These are phyloP conservation scores for Umbelopsis ramanniana DNA, from an alignment of 192 early-diverging fungal species.

Conservation along the genomic window DNA sequence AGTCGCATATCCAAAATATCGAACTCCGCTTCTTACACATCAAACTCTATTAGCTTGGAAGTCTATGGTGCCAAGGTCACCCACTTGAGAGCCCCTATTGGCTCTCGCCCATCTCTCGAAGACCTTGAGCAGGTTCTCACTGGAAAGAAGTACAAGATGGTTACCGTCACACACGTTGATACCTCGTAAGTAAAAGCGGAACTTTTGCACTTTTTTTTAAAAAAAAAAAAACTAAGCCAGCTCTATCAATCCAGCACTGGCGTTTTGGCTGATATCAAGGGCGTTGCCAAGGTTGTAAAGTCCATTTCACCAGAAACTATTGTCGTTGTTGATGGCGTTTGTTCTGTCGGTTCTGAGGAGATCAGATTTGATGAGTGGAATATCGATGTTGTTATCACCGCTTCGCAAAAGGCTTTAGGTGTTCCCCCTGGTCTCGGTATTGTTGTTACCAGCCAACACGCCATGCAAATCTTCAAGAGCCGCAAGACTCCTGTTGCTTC, in stretches of 20 bases:
- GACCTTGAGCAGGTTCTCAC: conserved; percentile 69
- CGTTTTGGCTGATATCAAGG: conserved; percentile 85
- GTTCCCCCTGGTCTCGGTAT: conserved; percentile 92
- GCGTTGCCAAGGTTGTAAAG: conserved; percentile 73
- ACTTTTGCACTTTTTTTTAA: background rate
- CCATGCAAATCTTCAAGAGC: conserved; percentile 65
- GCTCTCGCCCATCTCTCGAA: conserved; percentile 68
- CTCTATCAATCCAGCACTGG: conserved; percentile 55
- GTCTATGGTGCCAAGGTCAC: conserved; percentile 91
- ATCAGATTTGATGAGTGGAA: conserved; percentile 92
- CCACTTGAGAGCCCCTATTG: conserved; percentile 71
- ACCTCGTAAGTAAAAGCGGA: conserved; percentile 63
- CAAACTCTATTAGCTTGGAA: conserved; percentile 57
- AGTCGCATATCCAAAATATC: background rate
- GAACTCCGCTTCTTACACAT: background rate
- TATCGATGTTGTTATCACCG: conserved; percentile 90
- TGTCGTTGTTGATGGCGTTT: conserved; percentile 94
- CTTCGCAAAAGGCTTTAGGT: conserved; percentile 95
- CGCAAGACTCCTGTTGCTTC: conserved; percentile 81
- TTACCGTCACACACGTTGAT: conserved; percentile 96
- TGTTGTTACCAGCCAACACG: conserved; percentile 80
- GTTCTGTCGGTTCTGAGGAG: conserved; percentile 92
- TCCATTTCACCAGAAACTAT: conserved; percentile 83
- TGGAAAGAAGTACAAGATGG: conserved; percentile 75
- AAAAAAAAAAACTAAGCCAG: conserved; percentile 8